These are phyloP conservation scores for Coleophoma crateriformis DNA, from an alignment of 2,329 filamentous ascomycete species.

Conservation along the genomic window DNA sequence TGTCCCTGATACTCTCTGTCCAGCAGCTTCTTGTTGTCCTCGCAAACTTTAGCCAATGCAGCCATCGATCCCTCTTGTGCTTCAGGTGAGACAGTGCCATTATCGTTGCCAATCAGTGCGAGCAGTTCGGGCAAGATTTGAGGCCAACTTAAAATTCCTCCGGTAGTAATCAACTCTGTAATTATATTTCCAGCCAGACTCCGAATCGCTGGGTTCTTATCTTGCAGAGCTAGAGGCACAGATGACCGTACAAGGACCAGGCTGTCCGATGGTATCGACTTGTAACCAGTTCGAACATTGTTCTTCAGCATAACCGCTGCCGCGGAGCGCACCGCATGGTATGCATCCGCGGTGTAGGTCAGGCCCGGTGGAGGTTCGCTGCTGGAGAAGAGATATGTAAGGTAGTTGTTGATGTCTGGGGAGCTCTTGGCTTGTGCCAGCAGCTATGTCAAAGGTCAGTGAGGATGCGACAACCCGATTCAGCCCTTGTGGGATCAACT, in stretches of 20 bases:
- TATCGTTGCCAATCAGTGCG: conserved; percentile 67
- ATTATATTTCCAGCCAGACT: conserved; percentile 90
- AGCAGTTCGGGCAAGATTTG: conserved; percentile 82
- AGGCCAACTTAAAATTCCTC: conserved; percentile 86
- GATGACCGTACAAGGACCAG: conserved; percentile 74
- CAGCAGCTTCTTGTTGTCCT: conserved; percentile 84
- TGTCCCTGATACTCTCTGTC: conserved; percentile 86
- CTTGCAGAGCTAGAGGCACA: conserved; percentile 73
- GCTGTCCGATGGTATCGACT: conserved; percentile 67
- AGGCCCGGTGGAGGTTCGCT: conserved; percentile 55
- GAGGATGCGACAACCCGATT: no score
- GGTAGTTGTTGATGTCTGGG: conserved; percentile 95
- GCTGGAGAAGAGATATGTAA: conserved; percentile 83
- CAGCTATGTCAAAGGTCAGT: conserved; percentile 56
- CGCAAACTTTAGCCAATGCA: conserved; percentile 90
- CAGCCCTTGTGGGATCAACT: conserved; percentile 30
- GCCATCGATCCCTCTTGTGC: conserved; percentile 92
- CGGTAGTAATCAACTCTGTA: conserved; percentile 80
- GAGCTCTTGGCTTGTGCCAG: conserved; percentile 81
- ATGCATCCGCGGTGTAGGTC: conserved; percentile 52
- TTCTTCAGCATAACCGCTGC: conserved; percentile 96
- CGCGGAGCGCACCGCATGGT: conserved; percentile 75
- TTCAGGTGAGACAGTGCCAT: conserved; percentile 60
- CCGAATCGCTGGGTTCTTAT: conserved; percentile 76
- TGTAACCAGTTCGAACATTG: conserved; percentile 72